Base-by-base conservation (phyloP, 208 protist species). In the Trichomonas gallinae region DNA sequence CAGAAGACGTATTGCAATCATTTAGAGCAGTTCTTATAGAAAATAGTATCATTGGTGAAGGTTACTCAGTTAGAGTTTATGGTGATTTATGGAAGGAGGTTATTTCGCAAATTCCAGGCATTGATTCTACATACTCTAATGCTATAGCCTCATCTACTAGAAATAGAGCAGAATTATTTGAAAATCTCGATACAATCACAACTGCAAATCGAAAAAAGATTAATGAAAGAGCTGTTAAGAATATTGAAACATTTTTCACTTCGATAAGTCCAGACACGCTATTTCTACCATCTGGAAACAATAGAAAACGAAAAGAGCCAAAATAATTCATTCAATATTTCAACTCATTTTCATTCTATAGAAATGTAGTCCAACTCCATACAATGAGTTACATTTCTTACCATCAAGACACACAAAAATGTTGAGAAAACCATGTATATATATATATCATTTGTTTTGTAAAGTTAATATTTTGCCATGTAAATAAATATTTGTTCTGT, bases 41-140 rank as follows among this genome's bases (percentile, higher is more conserved):
- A 93, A 93, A 93, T 93, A 44, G 87, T n/a, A 93, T 93, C 34
- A 93, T 93, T 17, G 87, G 87, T 3, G 87, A 93, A 34, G 87
- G 87, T 34, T 93, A 93, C 46, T 38, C 87, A 34, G 17, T 89
- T 46, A 45, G 38, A 46, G n/a, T 93, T 38, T 51, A 93, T 51
- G 87, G 87, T 26, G 44, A 93, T 51, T n/a, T 93, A 6, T 93
- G 87, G 87, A 93, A 51, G 6, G 87, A 93, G 51, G 44, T 93
- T 42, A 13, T 93, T 34, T n/a, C 15, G 15, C 21, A 51, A 48
- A 93, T 93, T 34, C 87, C 87, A 38, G 26, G 11, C 3, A 93
- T 93, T 38, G 44, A 38, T 51, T 8, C 44, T 11, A 58, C 87
- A 17, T 93, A 58, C 38, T 23, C 87, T 17, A 26, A 48, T 51